These are phyloP conservation scores for Antitrichia curtipendula DNA, from an alignment of 225 moss, liverwort and hornwort genomes.

Conservation along the genomic window DNA sequence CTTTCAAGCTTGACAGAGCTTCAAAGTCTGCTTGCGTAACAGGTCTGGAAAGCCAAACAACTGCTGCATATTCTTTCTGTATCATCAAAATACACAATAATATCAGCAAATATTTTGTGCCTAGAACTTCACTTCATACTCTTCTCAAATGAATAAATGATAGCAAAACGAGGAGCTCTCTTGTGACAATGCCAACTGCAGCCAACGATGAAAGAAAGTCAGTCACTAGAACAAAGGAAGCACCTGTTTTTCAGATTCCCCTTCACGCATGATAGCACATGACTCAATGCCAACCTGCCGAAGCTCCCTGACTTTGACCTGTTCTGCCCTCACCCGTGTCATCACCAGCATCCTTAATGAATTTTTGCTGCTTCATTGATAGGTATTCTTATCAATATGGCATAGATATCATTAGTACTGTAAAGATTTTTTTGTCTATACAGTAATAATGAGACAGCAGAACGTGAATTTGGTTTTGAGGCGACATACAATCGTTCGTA, in stretches of 20 bases:
- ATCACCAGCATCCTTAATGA: constrained; percentile 7
- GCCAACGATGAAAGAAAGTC: background rate
- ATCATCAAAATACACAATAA: background rate
- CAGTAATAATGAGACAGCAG: background rate
- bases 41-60: constrained; percentile 90
- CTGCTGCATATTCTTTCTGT: constrained; percentile 94
- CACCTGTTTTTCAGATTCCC: constrained; percentile 93
- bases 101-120: background rate
- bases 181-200: background rate
- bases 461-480: background rate
- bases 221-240: background rate
- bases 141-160: background rate
- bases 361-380: background rate
- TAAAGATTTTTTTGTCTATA: background rate
- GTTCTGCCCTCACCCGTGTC: constrained; percentile 67
- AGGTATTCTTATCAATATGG: background rate
- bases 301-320: constrained; percentile 92
- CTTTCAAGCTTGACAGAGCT: constrained; percentile 66
- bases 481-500: background rate
- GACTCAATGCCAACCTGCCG: constrained; percentile 86
- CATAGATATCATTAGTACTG: background rate
- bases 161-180: background rate
- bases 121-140: background rate
- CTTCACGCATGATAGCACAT: constrained; percentile 96
- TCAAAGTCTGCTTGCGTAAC: constrained; percentile 60